Evolutionary conservation across 257 asterid species (phyloP).

Genomic region (Solanum paucissectum): DNA sequence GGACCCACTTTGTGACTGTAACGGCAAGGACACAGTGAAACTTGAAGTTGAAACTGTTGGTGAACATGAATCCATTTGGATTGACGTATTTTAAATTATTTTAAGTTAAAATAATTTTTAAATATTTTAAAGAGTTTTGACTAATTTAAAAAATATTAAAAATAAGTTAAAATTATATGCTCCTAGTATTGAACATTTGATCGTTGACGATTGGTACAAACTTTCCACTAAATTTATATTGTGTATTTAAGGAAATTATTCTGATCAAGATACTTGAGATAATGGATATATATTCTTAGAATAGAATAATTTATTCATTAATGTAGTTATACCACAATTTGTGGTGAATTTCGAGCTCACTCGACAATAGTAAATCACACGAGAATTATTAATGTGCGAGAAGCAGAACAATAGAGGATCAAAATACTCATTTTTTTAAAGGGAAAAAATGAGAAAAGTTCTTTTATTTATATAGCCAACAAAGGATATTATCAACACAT

Average conservation of each 20-base stretch:
- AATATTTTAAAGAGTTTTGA: not conserved
- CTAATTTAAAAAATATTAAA: too few relatives aligned
- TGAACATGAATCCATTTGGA: fast-evolving
- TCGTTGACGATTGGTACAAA: not conserved
- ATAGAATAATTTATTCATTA: too few relatives aligned
- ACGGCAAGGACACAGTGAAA: not conserved
- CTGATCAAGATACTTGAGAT: not conserved
- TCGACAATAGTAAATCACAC: not conserved
- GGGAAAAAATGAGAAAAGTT: not conserved
- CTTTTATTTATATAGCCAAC: too few relatives aligned
- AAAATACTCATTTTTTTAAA: too few relatives aligned
- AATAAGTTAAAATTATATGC: not conserved
- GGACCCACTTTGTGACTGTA: not conserved
- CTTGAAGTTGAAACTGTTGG: not conserved
- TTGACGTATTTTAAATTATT: too few relatives aligned
- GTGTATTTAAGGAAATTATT: not conserved
- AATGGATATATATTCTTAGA: too few relatives aligned
- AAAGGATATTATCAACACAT: too few relatives aligned
- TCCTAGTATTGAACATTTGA: not conserved
- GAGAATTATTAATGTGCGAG: not conserved
- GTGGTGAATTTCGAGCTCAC: not conserved
- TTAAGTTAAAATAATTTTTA: too few relatives aligned
- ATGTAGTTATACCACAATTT: too few relatives aligned
- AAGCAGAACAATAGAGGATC: not conserved
- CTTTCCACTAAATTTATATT: not conserved